Percentiles rank a stretch among this genome's conserved stretches.
phyloP scores from a whole-genome alignment of 2,329 filamentous ascomycete species.

The Aspergillus sp. region DNA sequence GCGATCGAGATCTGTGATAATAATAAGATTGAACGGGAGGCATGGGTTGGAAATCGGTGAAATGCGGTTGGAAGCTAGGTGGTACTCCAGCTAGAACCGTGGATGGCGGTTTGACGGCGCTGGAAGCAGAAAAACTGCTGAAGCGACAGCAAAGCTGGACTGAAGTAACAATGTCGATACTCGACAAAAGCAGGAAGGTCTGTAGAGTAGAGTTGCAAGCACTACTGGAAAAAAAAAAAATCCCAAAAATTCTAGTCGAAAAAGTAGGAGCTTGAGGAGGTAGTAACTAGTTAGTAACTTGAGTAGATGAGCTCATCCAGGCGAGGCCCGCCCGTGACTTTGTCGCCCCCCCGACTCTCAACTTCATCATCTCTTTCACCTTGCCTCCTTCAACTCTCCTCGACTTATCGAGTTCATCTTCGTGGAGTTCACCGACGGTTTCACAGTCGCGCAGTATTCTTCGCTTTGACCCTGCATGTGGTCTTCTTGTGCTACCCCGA shows the following conservation, averaged over 20 bases:
- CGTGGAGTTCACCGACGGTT: neutral
- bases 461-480: conserved; percentile 6
- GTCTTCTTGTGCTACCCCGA: conserved; percentile 9
- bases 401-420: neutral
- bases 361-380: neutral
- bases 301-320: conserved; percentile 14
- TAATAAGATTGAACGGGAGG: neutral
- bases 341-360: neutral
- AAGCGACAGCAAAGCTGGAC: neutral
- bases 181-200: neutral
- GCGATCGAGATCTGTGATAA: neutral
- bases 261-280: neutral
- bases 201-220: neutral
- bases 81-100: too few relatives aligned
- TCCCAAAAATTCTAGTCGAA: neutral
- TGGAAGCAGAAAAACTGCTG: neutral
- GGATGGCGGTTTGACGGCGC: neutral
- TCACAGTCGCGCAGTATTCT: conserved; percentile 2
- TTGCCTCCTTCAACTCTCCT: conserved; percentile 9
- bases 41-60: neutral
- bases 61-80: neutral
- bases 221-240: neutral
- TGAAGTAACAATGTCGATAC: neutral
- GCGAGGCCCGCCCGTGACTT: conserved; percentile 14
- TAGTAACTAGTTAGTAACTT: too few relatives aligned